A percentile compares a stretch with the other conserved stretches of the same genome.
These are phyloP conservation scores for Coniochaeta pulveracea DNA, from an alignment of 2,329 filamentous ascomycete genomes.

Conservation along the genomic window DNA sequence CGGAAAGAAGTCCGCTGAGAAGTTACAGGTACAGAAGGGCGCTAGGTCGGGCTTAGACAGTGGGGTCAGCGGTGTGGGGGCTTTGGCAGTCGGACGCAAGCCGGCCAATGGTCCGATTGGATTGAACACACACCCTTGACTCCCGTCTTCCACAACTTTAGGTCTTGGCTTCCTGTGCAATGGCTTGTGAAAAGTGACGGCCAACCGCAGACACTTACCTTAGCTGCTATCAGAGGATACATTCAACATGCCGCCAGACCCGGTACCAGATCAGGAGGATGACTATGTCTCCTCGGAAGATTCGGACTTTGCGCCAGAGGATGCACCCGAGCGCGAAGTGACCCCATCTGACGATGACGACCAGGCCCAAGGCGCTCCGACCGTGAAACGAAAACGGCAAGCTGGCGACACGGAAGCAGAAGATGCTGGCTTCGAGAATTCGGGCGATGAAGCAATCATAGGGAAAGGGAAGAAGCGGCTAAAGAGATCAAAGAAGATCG, in stretches of 20 bases:
- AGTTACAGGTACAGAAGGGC: too few species aligned
- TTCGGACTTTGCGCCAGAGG: conserved; percentile 59
- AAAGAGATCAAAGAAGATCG: conserved; percentile 28
- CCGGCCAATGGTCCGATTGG: too few species aligned
- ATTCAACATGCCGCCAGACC: conserved; percentile 29
- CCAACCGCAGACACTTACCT: too few species aligned
- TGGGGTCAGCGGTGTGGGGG: too few species aligned
- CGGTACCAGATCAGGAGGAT: conserved; percentile 26
- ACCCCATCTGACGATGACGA: conserved; percentile 30
- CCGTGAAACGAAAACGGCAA: conserved; percentile 22
- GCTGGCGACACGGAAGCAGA: conserved; percentile 20
- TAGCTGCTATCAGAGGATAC: too few species aligned
- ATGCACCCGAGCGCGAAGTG: conserved; percentile 28
- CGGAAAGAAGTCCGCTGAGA: too few species aligned
- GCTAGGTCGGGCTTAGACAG: too few species aligned
- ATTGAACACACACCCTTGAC: too few species aligned
- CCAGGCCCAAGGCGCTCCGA: conserved; percentile 19
- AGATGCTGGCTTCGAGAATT: conserved; percentile 49
- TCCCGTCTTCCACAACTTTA: too few species aligned
- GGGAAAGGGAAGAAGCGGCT: conserved; percentile 44
- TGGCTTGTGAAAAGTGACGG: too few species aligned
- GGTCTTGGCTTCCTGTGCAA: too few species aligned
- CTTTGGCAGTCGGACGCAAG: too few species aligned
- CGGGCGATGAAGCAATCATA: conserved; percentile 63
- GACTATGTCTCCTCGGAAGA: conserved; percentile 62